phyloP scores from a whole-genome alignment of 2,329 filamentous ascomycete genomes.

The Cordyceps javanica region DNA sequence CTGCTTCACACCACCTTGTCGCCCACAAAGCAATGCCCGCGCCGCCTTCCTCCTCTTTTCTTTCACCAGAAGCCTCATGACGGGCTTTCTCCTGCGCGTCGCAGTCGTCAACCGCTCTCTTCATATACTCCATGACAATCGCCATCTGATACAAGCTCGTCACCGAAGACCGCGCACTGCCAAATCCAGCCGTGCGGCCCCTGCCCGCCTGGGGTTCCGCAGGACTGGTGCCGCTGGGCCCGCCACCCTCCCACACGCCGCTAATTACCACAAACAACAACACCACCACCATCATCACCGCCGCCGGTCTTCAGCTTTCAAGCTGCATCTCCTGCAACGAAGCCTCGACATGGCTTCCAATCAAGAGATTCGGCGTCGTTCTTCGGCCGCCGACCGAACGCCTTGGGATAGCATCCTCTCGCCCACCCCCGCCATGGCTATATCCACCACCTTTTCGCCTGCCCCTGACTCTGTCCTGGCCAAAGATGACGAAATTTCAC shows the following conservation, averaged over 20 bases:
- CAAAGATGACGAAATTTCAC: conserved; percentile 7
- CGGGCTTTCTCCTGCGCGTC: conserved; percentile 39
- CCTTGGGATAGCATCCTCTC: conserved; percentile 21
- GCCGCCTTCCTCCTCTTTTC: neutral
- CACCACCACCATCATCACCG: conserved; percentile 24
- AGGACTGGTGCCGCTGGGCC: conserved; percentile 21
- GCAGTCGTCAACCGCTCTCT: conserved; percentile 41
- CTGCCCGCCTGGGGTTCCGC: conserved; percentile 34
- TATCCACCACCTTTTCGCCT: conserved; percentile 20
- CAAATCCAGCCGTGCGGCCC: conserved; percentile 35
- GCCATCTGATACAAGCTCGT: conserved; percentile 32
- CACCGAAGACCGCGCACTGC: conserved; percentile 35
- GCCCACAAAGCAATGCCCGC: neutral
- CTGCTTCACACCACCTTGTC: neutral
- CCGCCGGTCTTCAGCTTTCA: conserved; percentile 17
- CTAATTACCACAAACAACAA: conserved; percentile 27
- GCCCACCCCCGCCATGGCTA: conserved; percentile 19
- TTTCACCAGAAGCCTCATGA: conserved; percentile 32
- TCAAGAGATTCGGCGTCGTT: conserved; percentile 34
- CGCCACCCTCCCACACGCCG: conserved; percentile 19
- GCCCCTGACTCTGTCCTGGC: conserved; percentile 16
- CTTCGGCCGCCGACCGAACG: conserved; percentile 30
- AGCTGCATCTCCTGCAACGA: conserved; percentile 1
- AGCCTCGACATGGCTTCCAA: conserved; percentile 28
- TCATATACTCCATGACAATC: conserved; percentile 39